Base-by-base conservation (phyloP, 257 asterid species). In the Nicotiana noctiflora region DNA sequence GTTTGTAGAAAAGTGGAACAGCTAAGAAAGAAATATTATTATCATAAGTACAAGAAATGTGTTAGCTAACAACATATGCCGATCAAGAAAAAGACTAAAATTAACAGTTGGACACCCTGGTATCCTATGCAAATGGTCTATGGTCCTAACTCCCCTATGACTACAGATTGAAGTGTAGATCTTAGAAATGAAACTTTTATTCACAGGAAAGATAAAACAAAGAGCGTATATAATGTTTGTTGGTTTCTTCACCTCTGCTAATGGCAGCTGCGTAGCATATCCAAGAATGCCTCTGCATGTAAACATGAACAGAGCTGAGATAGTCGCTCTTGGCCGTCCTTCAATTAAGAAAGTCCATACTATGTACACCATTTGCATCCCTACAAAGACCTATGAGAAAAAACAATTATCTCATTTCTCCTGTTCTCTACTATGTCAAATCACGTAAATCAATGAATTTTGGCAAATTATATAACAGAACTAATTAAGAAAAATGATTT, bases 201-300 rank as follows among this genome's bases (percentile, higher is more conserved):
- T 40, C 63, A 3, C 2, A 1, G 1, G 13, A 19, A 53, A 15
- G 59, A 15, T 15, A 53, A 59, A 56, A 18, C 25, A 56, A 21
- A 18, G 25, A 18, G 25, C 12, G 3, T 19, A 60, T 21, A 19
- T 21, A 19, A 44, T 32, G 44, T 21, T 21, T 44, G 31, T 12
- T 70, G 57, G 77, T 44, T 46, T 19, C 46, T 51, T 75, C 60
- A 94, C 99, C 97, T 91, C 86, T 14, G 98, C 97, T 78, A 93
- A 76, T 70, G 97, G 99, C 27, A 95, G 92, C 87, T 94, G 99
- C 1, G 99, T 96, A 75, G 89, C 89, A 81, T 94, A 96, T 76
- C 99, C 98, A 74, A 94, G 96, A 85, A 96, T 89, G 77, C 99
- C 99, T 53, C 99, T 84, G 78, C 90, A 91, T 23, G 99, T 94